Evolutionary conservation across 1,284 basidiomycete species (phyloP).

Genomic region (Trametes sp.): DNA sequence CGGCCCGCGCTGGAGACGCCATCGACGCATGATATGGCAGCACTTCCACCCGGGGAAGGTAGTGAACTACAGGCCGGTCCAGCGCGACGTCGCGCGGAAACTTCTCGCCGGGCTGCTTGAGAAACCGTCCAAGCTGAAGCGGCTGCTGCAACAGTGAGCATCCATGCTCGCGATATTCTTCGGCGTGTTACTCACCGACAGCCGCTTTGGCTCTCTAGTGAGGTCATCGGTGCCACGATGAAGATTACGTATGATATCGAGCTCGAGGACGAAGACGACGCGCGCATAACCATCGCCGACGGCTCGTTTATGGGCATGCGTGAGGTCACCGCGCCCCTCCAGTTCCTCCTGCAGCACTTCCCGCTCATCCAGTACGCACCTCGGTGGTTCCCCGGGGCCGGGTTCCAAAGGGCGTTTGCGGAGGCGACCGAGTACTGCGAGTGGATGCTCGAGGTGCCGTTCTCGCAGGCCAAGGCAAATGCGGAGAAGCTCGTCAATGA

Average conservation of each 20-base stretch:
- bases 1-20: conserved; percentile 11
- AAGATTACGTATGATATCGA: conserved; percentile 30
- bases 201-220: not conserved
- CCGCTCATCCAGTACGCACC: conserved; percentile 31
- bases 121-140: not conserved
- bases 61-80: conserved; percentile 4
- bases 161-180: no score
- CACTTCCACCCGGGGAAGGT: conserved; percentile 18
- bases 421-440: not conserved
- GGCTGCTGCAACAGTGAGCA: not conserved
- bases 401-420: not conserved
- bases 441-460: not conserved
- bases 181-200: no score
- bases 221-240: conserved; percentile 5
- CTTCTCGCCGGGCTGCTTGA: conserved; percentile 6
- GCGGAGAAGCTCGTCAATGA: no score
- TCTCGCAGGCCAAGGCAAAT: not conserved
- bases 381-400: conserved; percentile 33
- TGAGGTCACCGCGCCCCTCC: conserved; percentile 13
- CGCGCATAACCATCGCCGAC: conserved; percentile 21
- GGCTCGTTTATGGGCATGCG: conserved; percentile 13
- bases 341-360: conserved; percentile 22
- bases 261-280: conserved; percentile 20
- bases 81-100: conserved; percentile 1
- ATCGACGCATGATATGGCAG: conserved; percentile 23